Evolutionary conservation across 257 asterid species (phyloP), one percentile per base, ranked within the genome.

Genomic region (Scutellaria baicalensis): DNA sequence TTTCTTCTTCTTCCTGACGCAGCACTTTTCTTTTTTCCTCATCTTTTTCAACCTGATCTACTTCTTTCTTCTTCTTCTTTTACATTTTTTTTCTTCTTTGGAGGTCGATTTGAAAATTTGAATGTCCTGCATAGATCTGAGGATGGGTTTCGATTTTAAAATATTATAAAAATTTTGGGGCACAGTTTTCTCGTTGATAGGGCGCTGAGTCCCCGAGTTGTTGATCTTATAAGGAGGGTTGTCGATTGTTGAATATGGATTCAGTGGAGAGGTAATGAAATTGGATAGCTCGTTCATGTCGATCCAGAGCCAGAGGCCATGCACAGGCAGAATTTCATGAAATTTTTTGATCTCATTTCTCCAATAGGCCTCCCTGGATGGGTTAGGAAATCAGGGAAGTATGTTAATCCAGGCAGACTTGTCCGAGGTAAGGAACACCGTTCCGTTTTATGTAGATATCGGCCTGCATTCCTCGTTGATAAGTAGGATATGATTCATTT

Each of bases 201-300:
- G 81, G 52, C 77, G 76, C 4, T 73, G 64, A 20, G 14, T 3
- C 18, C 95, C 95, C 1, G 77, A 64, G 64, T 91, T 88, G 82
- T 93, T 91, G 64, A 93, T 88, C 86, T 80, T 87, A 43, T 91
- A 93, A 27, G 97, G 97, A 45, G 97, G 98, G 13, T 88, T 76
- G 38, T 91, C 97, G 5, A 88, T 56, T 23, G 75, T 48, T 0
- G 98, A 90, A 56, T 77, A 78, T 47, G 95, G 89, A 54, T 76
- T 76, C 12, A 85, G 63, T 20, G 87, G 78, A 13, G 96, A 84
- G 17, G 93, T 58, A 38, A 82, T 87, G 83, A 93, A 93, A 69
- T 93, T 93, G 20, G 99, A 84, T 20, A 83, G 0, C 64, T 93
- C 99, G 61, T 93, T 93, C 99, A 93, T 93, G 84, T 93, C 99